phyloP scores from a whole-genome alignment of 208 protist species.

The Porcisia deanei region DNA sequence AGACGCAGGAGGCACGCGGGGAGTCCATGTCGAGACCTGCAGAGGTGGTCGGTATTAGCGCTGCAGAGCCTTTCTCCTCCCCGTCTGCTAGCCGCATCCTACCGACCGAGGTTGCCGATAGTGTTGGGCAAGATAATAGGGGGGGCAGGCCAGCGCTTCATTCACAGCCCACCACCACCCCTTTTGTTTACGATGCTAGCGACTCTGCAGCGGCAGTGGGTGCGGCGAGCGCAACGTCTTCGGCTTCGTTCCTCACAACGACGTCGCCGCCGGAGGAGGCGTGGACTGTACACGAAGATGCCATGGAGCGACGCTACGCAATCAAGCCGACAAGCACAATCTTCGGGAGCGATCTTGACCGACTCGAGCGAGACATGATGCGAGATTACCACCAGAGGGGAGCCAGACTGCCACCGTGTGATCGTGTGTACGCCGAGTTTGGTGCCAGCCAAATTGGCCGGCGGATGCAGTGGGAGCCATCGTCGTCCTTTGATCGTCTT shows the following conservation, averaged over 20 bases:
- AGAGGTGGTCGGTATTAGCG: conserved; percentile 1
- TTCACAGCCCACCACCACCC: not conserved
- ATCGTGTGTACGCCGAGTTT: conserved; percentile 55
- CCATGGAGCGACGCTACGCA: conserved; percentile 39
- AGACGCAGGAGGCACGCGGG: conserved; percentile 18
- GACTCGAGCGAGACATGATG: conserved; percentile 74
- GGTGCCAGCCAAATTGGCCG: conserved; percentile 38
- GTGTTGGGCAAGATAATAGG: not conserved
- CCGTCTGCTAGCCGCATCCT: conserved; percentile 11
- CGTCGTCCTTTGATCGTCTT: conserved; percentile 60
- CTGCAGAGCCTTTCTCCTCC: not conserved
- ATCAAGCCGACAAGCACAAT: conserved; percentile 64
- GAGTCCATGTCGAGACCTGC: conserved; percentile 9
- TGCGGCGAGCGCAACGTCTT: conserved; percentile 24
- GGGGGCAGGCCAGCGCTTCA: not conserved
- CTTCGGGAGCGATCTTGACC: conserved; percentile 78
- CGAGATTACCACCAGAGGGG: conserved; percentile 72
- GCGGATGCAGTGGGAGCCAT: conserved; percentile 55
- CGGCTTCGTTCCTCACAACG: conserved; percentile 13
- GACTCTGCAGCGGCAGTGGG: not conserved
- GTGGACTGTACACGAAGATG: conserved; percentile 35
- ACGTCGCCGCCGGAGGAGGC: conserved; percentile 18
- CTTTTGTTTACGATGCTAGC: not conserved
- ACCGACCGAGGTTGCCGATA: conserved; percentile 14
- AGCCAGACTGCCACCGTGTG: conserved; percentile 42